These are phyloP conservation scores for Exophiala phaeomuriformis DNA, from an alignment of 2,329 filamentous ascomycete genomes.

Conservation along the genomic window DNA sequence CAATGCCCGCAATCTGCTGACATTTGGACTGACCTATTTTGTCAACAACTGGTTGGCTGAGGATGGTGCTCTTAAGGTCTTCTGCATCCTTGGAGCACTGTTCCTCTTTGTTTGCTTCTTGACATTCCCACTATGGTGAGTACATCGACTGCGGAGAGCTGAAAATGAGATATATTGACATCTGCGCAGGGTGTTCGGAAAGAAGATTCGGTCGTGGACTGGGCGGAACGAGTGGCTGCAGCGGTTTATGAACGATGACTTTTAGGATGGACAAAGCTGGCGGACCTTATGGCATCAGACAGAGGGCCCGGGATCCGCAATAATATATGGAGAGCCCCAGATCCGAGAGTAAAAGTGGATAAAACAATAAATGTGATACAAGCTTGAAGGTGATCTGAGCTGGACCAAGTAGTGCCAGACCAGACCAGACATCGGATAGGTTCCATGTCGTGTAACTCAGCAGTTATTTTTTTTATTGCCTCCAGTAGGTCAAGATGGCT, in stretches of 20 bases:
- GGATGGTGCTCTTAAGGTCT: constrained; percentile 35
- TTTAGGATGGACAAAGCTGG: constrained; percentile 2
- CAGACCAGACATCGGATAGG: too few relatives aligned
- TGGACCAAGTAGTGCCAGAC: too few relatives aligned
- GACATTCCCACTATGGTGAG: constrained; percentile 42
- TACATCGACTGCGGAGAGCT: not conserved
- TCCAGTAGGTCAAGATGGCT: too few relatives aligned
- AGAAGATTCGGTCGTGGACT: constrained; percentile 40
- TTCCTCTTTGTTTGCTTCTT: constrained; percentile 42
- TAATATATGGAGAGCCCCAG: not conserved
- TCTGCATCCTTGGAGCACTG: constrained; percentile 39
- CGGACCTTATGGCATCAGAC: not conserved
- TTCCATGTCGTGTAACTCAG: too few relatives aligned
- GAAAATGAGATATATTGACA: constrained; percentile 6
- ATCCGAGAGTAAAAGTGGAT: not conserved
- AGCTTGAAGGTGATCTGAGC: too few relatives aligned
- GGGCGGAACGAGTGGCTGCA: constrained; percentile 34
- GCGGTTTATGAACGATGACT: constrained; percentile 21
- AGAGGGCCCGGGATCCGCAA: too few relatives aligned
- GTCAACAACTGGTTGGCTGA: constrained; percentile 36
- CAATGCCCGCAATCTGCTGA: constrained; percentile 41
- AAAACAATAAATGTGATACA: too few relatives aligned
- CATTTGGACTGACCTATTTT: constrained; percentile 37
- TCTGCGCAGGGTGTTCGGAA: constrained; percentile 38
- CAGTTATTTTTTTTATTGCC: too few relatives aligned